Conservation (phyloP, 1,284 basidiomycete genomes). For the Coniophora puteana region DNA sequence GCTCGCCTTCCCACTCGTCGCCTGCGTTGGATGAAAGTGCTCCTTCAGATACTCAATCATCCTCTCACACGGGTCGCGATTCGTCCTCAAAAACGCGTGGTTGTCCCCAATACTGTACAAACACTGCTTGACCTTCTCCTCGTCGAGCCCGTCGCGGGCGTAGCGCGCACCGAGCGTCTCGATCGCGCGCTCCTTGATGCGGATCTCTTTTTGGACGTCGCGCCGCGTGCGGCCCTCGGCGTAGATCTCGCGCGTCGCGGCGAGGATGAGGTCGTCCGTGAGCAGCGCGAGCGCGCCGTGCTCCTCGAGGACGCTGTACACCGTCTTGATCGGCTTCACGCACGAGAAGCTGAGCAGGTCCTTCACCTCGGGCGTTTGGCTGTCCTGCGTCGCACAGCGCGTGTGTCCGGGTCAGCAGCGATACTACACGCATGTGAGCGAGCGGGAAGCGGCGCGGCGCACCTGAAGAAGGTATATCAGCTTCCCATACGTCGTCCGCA, state of each 20-base stretch:
- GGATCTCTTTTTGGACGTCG: conserved; percentile 77
- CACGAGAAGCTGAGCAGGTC: conserved; percentile 74
- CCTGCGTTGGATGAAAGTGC: conserved; percentile 68
- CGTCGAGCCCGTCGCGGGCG: conserved; percentile 48
- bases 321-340: conserved; percentile 70
- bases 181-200: conserved; percentile 75
- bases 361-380: conserved; percentile 71
- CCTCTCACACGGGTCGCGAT: conserved; percentile 78
- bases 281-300: conserved; percentile 62
- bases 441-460: conserved; percentile 13
- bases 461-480: conserved; percentile 79
- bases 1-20: conserved; percentile 56
- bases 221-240: conserved; percentile 65
- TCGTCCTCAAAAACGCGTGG: conserved; percentile 76
- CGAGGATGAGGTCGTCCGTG: conserved; percentile 65
- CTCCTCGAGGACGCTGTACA: conserved; percentile 60
- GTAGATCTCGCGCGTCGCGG: conserved; percentile 77
- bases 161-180: conserved; percentile 66
- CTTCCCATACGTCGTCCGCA: conserved; percentile 85
- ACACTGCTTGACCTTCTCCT: conserved; percentile 69
- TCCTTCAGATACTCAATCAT: conserved; percentile 74
- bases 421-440: conserved; percentile 3
- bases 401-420: no score
- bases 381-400: conserved; percentile 49
- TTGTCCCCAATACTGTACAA: conserved; percentile 84